phyloP scores from a whole-genome alignment of 139 green algal species.

The Medakamo hakoo region DNA sequence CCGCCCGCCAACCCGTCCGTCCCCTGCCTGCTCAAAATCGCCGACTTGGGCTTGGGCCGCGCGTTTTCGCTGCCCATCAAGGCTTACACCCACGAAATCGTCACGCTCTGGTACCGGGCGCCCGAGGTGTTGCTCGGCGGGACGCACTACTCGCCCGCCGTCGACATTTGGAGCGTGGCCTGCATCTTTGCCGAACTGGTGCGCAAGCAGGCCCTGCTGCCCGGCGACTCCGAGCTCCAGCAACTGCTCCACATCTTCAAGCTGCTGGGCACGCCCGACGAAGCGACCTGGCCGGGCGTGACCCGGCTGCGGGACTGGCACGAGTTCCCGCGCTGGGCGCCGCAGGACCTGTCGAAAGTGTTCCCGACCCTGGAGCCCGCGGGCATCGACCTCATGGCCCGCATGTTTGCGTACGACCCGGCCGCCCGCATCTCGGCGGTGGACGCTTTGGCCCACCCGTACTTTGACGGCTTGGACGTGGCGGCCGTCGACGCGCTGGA shows the following conservation, averaged over 20 bases:
- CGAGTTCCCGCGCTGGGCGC: conserved; percentile 56
- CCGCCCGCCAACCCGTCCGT: conserved; percentile 21
- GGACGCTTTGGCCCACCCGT: conserved; percentile 82
- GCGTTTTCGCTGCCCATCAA: conserved; percentile 96
- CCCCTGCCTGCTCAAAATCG: conserved; percentile 72
- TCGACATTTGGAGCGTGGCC: conserved; percentile 96
- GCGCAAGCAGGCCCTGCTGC: conserved; percentile 56
- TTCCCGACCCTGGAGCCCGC: conserved; percentile 60
- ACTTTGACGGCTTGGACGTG: conserved; percentile 83
- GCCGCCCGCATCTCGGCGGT: conserved; percentile 65
- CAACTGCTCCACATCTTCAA: conserved; percentile 86
- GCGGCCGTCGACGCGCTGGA: conserved; percentile 51
- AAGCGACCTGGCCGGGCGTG: conserved; percentile 59
- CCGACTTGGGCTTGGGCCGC: conserved; percentile 88
- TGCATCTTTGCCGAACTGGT: conserved; percentile 95
- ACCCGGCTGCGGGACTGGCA: conserved; percentile 68
- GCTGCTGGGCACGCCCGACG: conserved; percentile 63
- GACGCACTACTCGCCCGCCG: conserved; percentile 85
- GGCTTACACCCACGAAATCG: conserved; percentile 96
- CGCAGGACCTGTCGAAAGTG: conserved; percentile 39
- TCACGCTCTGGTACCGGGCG: conserved; percentile 97
- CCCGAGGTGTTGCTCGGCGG: conserved; percentile 93
- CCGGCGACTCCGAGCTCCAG: conserved; percentile 71
- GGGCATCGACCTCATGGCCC: conserved; percentile 58
- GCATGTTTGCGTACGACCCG: conserved; percentile 65